A percentile compares a stretch with the other conserved stretches of the same genome.
These are phyloP conservation scores for Apiospora sp. DNA, from an alignment of 2,329 filamentous ascomycete species.

Conservation along the genomic window DNA sequence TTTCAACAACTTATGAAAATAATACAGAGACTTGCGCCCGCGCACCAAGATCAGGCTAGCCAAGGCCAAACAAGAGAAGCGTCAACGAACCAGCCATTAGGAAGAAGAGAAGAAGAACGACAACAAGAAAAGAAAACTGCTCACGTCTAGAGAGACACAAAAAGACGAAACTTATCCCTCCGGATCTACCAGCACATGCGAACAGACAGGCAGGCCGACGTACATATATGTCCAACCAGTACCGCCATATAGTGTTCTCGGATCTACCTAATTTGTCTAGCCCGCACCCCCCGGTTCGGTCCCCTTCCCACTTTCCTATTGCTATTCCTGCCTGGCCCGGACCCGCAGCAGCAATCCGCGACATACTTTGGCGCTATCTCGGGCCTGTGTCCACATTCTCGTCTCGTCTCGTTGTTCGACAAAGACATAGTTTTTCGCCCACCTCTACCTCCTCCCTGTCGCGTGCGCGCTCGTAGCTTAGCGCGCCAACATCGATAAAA, in stretches of 20 bases:
- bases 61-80: conserved; percentile 12
- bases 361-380: conserved; percentile 24
- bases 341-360: conserved; percentile 23
- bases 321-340: conserved; percentile 21
- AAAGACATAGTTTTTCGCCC: conserved; percentile 22
- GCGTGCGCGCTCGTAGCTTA: conserved; percentile 43
- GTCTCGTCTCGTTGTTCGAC: conserved; percentile 19
- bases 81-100: background rate
- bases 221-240: conserved; percentile 20
- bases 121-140: background rate
- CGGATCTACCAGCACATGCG: background rate
- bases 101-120: conserved; percentile 7
- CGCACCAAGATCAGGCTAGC: conserved; percentile 3
- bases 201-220: background rate
- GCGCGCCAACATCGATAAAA: conserved; percentile 47
- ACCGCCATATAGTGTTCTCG: conserved; percentile 16
- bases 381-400: conserved; percentile 23
- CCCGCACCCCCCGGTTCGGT: conserved; percentile 20
- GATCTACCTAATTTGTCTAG: conserved; percentile 20
- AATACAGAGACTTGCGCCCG: conserved; percentile 10
- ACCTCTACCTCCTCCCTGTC: conserved; percentile 29
- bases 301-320: conserved; percentile 22
- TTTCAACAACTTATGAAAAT: background rate
- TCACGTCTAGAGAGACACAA: background rate
- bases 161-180: background rate